Conservation (phyloP, 139 green algal genomes). For the Pleodorina starrii region DNA sequence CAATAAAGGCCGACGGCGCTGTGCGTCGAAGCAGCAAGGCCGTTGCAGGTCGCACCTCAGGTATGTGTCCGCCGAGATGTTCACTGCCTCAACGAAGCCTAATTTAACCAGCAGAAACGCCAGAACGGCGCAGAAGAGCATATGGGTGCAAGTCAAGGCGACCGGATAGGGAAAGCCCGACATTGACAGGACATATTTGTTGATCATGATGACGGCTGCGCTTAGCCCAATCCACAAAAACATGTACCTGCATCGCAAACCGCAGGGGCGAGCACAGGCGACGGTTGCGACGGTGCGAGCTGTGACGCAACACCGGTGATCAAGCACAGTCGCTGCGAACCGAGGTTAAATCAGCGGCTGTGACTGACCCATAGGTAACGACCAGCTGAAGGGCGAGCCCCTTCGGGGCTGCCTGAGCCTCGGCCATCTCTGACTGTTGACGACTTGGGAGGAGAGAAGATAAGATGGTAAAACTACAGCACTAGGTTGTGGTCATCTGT, state of each 20-base stretch:
- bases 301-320: background rate
- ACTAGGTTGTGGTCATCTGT: slow-evolving; percentile 10
- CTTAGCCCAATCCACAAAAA: slow-evolving; percentile 66
- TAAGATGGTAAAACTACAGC: background rate
- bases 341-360: background rate
- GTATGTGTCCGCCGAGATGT: slow-evolving; percentile 64
- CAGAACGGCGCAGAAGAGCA: slow-evolving; percentile 73
- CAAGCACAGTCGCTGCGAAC: background rate
- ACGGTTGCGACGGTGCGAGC: background rate
- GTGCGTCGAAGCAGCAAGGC: background rate
- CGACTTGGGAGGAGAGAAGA: background rate
- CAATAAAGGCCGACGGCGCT: background rate
- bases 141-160: slow-evolving; percentile 76
- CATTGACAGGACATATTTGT: slow-evolving; percentile 82
- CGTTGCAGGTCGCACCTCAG: slow-evolving; percentile 51
- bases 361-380: slow-evolving; percentile 42
- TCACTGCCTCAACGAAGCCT: slow-evolving; percentile 56
- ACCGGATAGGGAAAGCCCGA: slow-evolving; percentile 81
- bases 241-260: slow-evolving; percentile 57
- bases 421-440: background rate
- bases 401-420: background rate
- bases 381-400: slow-evolving; percentile 23
- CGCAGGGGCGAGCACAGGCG: background rate
- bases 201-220: slow-evolving; percentile 79
- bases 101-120: slow-evolving; percentile 51